phyloP scores from a whole-genome alignment of 148 eudicot species.

The Rheum nobile region DNA sequence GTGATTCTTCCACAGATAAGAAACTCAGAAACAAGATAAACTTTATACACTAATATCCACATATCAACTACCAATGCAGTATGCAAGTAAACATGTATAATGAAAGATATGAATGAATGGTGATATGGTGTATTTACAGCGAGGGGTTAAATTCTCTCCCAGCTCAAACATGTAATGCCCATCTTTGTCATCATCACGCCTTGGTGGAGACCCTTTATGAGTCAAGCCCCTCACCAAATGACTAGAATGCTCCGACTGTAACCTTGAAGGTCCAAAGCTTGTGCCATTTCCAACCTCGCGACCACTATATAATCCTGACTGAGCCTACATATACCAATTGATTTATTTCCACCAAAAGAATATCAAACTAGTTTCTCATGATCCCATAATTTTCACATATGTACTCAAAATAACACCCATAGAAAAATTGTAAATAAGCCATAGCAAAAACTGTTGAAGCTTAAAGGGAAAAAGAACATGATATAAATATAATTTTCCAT shows the following conservation, averaged over 20 bases:
- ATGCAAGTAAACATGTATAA: background rate
- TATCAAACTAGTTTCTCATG: constrained; percentile 24
- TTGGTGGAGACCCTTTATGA: constrained; percentile 92
- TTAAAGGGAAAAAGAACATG: background rate
- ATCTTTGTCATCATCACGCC: constrained; percentile 98
- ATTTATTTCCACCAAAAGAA: constrained; percentile 44
- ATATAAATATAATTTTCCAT: constrained; percentile 1
- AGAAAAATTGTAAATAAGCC: background rate
- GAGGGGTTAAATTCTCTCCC: constrained; percentile 93
- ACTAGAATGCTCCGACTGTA: constrained; percentile 58
- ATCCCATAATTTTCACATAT: constrained; percentile 13
- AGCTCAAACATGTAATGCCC: constrained; percentile 96
- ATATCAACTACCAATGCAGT: background rate
- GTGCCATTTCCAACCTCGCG: constrained; percentile 82
- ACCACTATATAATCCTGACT: constrained; percentile 79
- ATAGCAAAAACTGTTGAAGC: background rate
- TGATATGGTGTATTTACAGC: constrained; percentile 61
- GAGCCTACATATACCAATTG: constrained; percentile 96
- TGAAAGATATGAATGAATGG: constrained; percentile 22
- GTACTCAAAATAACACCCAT: constrained; percentile 14
- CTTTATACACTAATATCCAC: background rate
- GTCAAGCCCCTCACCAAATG: constrained; percentile 65
- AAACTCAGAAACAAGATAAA: background rate
- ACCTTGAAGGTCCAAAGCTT: constrained; percentile 74
- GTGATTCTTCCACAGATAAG: background rate